Base-by-base conservation (phyloP, 345 rosid species). In the Aethionema arabicum region DNA sequence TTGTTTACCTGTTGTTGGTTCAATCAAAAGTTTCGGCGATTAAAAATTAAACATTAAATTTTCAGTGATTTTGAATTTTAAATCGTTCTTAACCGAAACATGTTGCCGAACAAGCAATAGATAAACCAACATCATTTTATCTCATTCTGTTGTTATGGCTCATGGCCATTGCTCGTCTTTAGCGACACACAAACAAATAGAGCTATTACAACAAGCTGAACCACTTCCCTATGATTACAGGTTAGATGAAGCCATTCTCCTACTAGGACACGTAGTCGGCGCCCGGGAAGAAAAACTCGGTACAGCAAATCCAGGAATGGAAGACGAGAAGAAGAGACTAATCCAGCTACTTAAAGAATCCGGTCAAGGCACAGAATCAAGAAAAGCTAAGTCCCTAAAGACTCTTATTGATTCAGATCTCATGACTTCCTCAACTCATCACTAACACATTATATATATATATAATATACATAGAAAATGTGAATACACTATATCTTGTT, bases 231-330 rank as follows among this genome's bases (percentile, higher is more conserved):
- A 12, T 59, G 60, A 56, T 59, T 55, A 49, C 73, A 88, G 98
- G 81, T 76, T 85, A 86, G 96, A 86, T 45, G 96, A 88, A 63
- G 95, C 98, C 6, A 88, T 91, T 54, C 78, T 76, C 45, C 59
- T 81, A 32, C 69, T 86, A 67, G 96, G 86, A 66, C 79, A 71
- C 50, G 90, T 88, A 13, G 92, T 91, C 38, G 80, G 72, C 51
- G 73, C 78, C 74, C 81, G 96, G 60, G 96, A 91, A 74, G 98
- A 88, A 60, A 88, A 82, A 66, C 96, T 88, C 3, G 96, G 96
- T 74, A 91, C 96, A 9, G 92, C 96, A 3, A 86, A 86, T 43
- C 90, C 95, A 2, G 96, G 85, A 66, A 91, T 89, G 35, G 86
- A 79, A 67, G 96, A 92, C 47, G 98, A 89, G 86, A 92, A 89